Evolutionary conservation across 176 grass and related monocot genomes (phyloP), one percentile per base, ranked within the genome.

Genomic region (Urochloa ruziziensis): DNA sequence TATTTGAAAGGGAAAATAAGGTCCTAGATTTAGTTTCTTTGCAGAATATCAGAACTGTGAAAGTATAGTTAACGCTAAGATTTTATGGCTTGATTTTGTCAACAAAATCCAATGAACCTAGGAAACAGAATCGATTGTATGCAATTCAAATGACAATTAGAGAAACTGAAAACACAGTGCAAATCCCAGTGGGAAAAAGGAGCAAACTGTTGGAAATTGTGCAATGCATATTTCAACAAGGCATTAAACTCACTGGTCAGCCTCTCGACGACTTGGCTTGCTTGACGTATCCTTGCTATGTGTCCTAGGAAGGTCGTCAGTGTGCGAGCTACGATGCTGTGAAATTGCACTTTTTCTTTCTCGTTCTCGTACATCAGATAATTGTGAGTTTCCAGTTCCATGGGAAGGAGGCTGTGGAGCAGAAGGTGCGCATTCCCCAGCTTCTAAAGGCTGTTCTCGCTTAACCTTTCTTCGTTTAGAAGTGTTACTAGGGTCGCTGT

Each of bases 391-490:
- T 37, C 87, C 75, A 27, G 69, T 36, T 80, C 79, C 87, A 85
- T 88, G 83, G 8, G 85, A 74, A 40, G 82, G 72, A 86, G 86
- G 80, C 59, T 89, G 94, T 33, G 87, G 83, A 88, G 83, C 60
- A 46, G 85, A 72, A n/a, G 91, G 96, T 70, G 91, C 63, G 62
- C 90, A 99, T 66, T 99, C 91, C 28, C 93, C 91, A 73, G 89
- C 73, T 77, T 99, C 96, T 56, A 94, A 88, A 57, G 87, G 69
- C 29, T 92, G 93, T 6, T 92, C 90, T 83, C 88, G 90, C 67
- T 96, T 99, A 24, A 96, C 44, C 77, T 92, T 99, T 76, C 93
- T 87, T 80, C 96, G 78, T 77, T 99, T 99, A 67, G 87, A 89
- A 65, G 74, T 64, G 48, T 39, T 90, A 88, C 82, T 92, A 70